phyloP scores from a whole-genome alignment of 257 asterid genomes.

The Gynochthodes officinalis region DNA sequence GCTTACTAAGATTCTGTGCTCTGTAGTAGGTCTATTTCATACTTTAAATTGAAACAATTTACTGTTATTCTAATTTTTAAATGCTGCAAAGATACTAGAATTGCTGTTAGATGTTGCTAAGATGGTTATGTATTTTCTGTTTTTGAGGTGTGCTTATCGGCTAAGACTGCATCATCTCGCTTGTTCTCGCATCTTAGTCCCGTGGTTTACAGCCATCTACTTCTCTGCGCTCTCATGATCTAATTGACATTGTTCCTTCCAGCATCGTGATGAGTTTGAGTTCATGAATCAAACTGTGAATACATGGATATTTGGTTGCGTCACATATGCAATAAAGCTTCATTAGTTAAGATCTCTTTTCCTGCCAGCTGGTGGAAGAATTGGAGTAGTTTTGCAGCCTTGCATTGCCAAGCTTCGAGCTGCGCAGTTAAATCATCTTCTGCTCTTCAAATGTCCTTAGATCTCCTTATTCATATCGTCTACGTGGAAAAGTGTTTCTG shows the following conservation, averaged over 20 bases:
- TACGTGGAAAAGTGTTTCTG: background rate
- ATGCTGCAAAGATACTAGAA: slow-evolving; percentile 4
- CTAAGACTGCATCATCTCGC: slow-evolving; percentile 34
- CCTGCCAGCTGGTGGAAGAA: slow-evolving; percentile 19
- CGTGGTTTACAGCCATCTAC: slow-evolving; percentile 19
- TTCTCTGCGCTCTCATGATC: slow-evolving; percentile 24
- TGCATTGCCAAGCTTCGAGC: slow-evolving; percentile 3
- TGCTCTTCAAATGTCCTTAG: background rate
- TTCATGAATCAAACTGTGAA: slow-evolving; percentile 13
- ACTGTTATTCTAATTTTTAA: slow-evolving; percentile 1
- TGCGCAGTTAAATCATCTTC: background rate
- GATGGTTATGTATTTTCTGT: slow-evolving; percentile 18
- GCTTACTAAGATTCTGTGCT: slow-evolving; percentile 16
- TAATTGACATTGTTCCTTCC: slow-evolving; percentile 4
- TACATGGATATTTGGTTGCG: background rate
- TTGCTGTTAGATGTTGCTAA: slow-evolving; percentile 17
- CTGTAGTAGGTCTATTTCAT: slow-evolving; percentile 26
- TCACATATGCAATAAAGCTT: slow-evolving; percentile 12
- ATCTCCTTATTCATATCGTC: background rate
- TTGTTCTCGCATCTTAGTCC: slow-evolving; percentile 22
- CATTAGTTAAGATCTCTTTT: slow-evolving; percentile 8
- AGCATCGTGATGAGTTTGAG: slow-evolving; percentile 15
- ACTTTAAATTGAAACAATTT: slow-evolving; percentile 16
- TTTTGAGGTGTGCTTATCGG: slow-evolving; percentile 34
- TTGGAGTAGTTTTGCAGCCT: slow-evolving; percentile 13